Percentiles rank a stretch among this genome's conserved stretches.
Evolutionary conservation across 2,329 filamentous ascomycete genomes (phyloP).

Genomic region (Domatiomyces catenatus): DNA sequence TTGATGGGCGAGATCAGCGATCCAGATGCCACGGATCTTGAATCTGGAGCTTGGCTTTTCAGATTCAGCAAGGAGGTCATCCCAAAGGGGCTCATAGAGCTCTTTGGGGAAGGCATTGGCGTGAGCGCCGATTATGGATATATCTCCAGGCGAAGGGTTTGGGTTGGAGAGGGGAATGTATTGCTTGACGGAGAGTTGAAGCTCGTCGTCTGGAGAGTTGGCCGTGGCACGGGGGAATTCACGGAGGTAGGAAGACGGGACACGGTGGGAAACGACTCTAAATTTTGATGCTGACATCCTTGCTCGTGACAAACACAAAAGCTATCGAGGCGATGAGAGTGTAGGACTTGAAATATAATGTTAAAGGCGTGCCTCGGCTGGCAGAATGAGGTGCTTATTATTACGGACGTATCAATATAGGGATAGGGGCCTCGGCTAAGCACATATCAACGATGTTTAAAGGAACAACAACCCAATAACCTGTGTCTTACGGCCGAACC

Average conservation of each 20-base stretch:
- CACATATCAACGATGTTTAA: not conserved
- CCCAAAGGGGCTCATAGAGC: constrained; percentile 83
- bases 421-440: not conserved
- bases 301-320: too few species aligned
- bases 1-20: constrained; percentile 76
- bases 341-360: too few species aligned
- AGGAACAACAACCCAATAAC: too few species aligned
- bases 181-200: constrained; percentile 68
- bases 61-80: constrained; percentile 35
- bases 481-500: too few species aligned
- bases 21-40: constrained; percentile 71
- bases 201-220: constrained; percentile 39
- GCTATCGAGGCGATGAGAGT: too few species aligned
- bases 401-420: too few species aligned
- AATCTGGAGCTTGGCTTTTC: constrained; percentile 25
- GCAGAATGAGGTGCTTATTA: too few species aligned
- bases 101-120: constrained; percentile 94
- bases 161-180: constrained; percentile 64
- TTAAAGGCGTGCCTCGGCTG: too few species aligned
- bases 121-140: constrained; percentile 75
- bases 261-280: too few species aligned
- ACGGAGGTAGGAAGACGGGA: not conserved
- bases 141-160: constrained; percentile 16
- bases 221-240: not conserved
- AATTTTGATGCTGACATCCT: too few species aligned